A percentile compares a stretch with the other conserved stretches of the same genome.
Evolutionary conservation across 2,329 filamentous ascomycete genomes (phyloP).

Genomic region (Thermothelomyces thermophilus): DNA sequence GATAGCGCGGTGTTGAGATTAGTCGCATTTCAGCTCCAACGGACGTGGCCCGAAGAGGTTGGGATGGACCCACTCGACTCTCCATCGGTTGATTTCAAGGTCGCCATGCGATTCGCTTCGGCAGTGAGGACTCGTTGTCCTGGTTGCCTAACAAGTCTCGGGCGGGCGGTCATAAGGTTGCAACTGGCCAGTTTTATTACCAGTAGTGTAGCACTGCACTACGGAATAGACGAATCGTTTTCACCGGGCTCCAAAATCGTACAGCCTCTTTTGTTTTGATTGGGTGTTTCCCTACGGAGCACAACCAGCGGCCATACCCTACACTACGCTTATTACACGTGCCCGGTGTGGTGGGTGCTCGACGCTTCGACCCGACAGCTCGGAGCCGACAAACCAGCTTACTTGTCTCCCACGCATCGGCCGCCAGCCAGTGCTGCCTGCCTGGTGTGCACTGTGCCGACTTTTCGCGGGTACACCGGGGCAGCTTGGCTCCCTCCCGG

Average conservation of each 20-base stretch:
- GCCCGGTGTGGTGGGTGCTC: not conserved
- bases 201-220: no score
- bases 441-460: not conserved
- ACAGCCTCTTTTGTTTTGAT: not conserved
- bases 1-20: no score
- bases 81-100: not conserved
- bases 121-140: not conserved
- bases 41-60: not conserved
- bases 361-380: slow-evolving; percentile 20
- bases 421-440: not conserved
- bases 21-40: no score
- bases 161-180: no score
- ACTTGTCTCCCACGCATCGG: slow-evolving; percentile 2
- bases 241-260: not conserved
- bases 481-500: no score
- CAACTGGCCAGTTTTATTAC: not conserved
- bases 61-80: not conserved
- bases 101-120: not conserved
- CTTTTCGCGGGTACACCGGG: no score
- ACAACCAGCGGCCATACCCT: no score
- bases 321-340: no score
- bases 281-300: not conserved
- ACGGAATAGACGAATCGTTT: not conserved
- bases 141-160: no score
- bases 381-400: slow-evolving; percentile 18